Base-by-base conservation (phyloP, 352 stramenopile species). In the Phytophthora rubi region DNA sequence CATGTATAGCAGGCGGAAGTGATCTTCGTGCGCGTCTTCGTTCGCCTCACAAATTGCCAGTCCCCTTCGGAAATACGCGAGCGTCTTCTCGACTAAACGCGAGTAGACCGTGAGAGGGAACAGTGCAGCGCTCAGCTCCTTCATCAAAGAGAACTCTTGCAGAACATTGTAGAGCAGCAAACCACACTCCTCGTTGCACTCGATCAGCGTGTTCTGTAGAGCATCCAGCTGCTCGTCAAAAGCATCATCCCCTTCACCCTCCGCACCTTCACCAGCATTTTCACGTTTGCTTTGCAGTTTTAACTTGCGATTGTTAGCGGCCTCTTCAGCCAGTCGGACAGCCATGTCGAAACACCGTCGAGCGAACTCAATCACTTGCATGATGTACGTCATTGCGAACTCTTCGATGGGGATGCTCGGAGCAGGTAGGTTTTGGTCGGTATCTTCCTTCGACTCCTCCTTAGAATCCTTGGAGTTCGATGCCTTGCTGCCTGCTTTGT, bases 1-100 rank as follows among this genome's bases (percentile, higher is more conserved):
- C 82, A 95, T 93, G 51, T 92, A 94, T 15, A 82, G 60, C 53
- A 94, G 58, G 15, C 85, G 84, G 51, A 93, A 93, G 30, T 79
- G 79, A 51, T 79, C 73, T 68, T 91, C 84, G 30, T 91, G 66
- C 0, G 77, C 64, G 23, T 82, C 65, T 15, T 78, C 62, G 6
- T 74, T 71, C 12, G 44, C n/a, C 23, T 76, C 55, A 52, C 80
- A 86, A n/a, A 77, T 28, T 6, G 48, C 53, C 13, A 91, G 64
- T 5, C 74, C 82, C 37, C 63, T 66, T 44, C 65, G 61, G 28
- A 93, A 93, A 55, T 81, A 85, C 0, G 53, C 12, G 2, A 88
- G 54, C 2, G 74, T 68, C n/a, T 68, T 62, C 0, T 63, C 30
- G 4, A 83, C 53, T 18, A 92, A 59, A 0, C 70, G 69, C 3